phyloP scores from a whole-genome alignment of 2,329 filamentous ascomycete species.

The Stachybotrys chlorohalonatus region DNA sequence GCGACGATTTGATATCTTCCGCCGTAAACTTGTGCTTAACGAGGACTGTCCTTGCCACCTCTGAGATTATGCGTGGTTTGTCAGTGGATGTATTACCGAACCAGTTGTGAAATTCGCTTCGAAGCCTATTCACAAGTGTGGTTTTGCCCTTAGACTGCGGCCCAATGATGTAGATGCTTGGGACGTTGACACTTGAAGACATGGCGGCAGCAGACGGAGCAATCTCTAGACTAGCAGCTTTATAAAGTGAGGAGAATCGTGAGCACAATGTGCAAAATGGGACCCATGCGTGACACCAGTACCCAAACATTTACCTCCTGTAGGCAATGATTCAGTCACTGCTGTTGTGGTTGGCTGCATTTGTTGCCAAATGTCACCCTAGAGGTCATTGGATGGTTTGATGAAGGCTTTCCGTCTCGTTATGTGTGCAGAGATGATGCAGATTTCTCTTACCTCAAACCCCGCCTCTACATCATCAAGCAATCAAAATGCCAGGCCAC shows the following conservation, averaged over 20 bases:
- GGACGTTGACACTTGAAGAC: neutral
- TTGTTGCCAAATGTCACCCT: no score
- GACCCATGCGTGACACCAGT: no score
- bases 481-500: neutral
- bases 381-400: no score
- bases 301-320: no score
- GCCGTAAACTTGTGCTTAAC: slow-evolving; percentile 20
- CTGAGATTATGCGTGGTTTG: slow-evolving; percentile 18
- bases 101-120: slow-evolving; percentile 9
- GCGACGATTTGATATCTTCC: slow-evolving; percentile 20
- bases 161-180: slow-evolving; percentile 30
- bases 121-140: slow-evolving; percentile 27
- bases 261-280: no score
- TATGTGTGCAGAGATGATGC: no score
- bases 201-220: neutral
- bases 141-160: slow-evolving; percentile 37
- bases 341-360: no score
- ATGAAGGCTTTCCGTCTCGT: no score
- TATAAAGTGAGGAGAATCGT: neutral
- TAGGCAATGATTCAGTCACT: no score
- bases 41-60: slow-evolving; percentile 28
- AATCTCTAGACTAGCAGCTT: no score
- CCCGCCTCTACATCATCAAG: neutral
- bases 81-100: slow-evolving; percentile 2
- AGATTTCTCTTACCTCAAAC: no score